Conservation (phyloP, 2,329 filamentous ascomycete species). For the Hypoxylon sp. region DNA sequence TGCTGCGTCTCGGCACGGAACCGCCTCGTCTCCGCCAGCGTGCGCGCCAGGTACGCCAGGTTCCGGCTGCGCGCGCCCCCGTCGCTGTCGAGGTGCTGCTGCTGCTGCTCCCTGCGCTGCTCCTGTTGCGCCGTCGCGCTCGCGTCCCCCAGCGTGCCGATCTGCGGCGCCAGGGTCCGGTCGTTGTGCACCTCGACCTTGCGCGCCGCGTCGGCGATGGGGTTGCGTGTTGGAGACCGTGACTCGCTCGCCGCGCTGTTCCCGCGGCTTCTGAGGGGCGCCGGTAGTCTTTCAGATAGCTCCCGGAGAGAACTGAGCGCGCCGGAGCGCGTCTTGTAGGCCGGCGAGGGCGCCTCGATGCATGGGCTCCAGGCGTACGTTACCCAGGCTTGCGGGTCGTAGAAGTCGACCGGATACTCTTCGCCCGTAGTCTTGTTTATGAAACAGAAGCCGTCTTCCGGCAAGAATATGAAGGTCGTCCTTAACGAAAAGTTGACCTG, state of each 20-base stretch:
- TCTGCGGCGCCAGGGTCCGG: conserved; percentile 60
- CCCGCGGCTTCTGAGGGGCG: conserved; percentile 58
- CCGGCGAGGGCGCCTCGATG: conserved; percentile 73
- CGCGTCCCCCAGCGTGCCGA: conserved; percentile 53
- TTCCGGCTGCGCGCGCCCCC: conserved; percentile 66
- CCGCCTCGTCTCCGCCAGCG: conserved; percentile 74
- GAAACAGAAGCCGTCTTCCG: conserved; percentile 89
- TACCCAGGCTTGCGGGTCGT: conserved; percentile 81
- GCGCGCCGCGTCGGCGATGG: conserved; percentile 46
- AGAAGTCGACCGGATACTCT: conserved; percentile 86
- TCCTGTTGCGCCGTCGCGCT: conserved; percentile 48
- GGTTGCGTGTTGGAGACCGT: conserved; percentile 41
- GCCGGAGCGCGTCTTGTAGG: conserved; percentile 57
- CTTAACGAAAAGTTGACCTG: conserved; percentile 94
- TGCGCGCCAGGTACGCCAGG: conserved; percentile 77
- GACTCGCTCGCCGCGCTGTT: conserved; percentile 53
- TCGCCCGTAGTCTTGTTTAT: conserved; percentile 84
- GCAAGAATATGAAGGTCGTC: conserved; percentile 85
- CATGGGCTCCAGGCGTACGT: conserved; percentile 83
- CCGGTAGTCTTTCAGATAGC: conserved; percentile 58
- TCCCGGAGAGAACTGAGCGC: conserved; percentile 61
- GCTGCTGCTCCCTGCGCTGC: conserved; percentile 29
- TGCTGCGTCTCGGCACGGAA: conserved; percentile 83
- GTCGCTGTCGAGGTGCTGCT: conserved; percentile 32
- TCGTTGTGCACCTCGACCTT: conserved; percentile 51